phyloP scores from a whole-genome alignment of 2,329 filamentous ascomycete species.

The Ophiostoma sp. region DNA sequence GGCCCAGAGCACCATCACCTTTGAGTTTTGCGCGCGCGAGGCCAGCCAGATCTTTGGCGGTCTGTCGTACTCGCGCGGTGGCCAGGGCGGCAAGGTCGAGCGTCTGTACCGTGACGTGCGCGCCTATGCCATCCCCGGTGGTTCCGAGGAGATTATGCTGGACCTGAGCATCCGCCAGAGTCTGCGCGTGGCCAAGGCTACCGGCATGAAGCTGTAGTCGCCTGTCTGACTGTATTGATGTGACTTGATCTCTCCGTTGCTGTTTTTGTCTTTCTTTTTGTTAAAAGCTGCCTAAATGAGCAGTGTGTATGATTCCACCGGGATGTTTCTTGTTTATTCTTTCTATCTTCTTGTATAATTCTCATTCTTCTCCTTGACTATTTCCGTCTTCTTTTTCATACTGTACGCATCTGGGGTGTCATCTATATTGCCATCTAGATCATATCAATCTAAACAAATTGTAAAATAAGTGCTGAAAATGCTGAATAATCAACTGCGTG shows the following conservation, averaged over 20 bases:
- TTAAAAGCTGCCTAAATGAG: conserved; percentile 17
- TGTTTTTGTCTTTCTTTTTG: not conserved
- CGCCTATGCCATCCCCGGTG: conserved; percentile 93
- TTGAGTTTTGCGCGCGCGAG: conserved; percentile 96
- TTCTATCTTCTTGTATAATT: conserved; percentile 13
- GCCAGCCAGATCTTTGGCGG: conserved; percentile 97
- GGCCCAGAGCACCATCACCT: conserved; percentile 87
- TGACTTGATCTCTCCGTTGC: not conserved
- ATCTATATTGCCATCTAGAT: not conserved
- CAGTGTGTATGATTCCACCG: conserved; percentile 13
- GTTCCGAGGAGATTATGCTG: conserved; percentile 97
- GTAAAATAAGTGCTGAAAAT: not conserved
- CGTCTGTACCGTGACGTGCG: conserved; percentile 89
- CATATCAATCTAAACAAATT: not conserved
- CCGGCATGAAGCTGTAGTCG: conserved; percentile 88
- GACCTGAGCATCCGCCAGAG: conserved; percentile 90
- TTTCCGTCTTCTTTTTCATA: not conserved
- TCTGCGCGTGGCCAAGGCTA: conserved; percentile 69
- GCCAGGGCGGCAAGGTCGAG: conserved; percentile 94
- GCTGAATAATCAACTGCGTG: not conserved
- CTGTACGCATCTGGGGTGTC: not conserved
- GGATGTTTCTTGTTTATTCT: not conserved
- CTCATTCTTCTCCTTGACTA: not conserved
- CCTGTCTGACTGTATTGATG: not conserved
- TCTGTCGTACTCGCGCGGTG: conserved; percentile 83